Conservation (phyloP, 1,139 yeast species). For the Yamadazyma oceani region DNA sequence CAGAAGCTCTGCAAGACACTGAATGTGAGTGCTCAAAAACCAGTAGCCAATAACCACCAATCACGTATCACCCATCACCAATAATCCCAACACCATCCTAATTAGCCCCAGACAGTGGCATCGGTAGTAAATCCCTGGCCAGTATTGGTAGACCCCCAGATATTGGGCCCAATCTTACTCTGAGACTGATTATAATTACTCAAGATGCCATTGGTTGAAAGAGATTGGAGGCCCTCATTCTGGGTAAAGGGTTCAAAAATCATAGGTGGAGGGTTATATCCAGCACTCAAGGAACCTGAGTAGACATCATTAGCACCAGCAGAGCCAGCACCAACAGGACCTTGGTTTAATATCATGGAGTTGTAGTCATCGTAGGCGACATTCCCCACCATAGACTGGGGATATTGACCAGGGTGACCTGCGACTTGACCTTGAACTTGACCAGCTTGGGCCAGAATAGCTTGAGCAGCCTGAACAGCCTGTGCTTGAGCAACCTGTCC, state of each 20-base stretch:
- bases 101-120: slow-evolving; percentile 22
- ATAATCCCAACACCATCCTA: neutral
- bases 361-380: too few species aligned
- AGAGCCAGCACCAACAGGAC: neutral
- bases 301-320: neutral
- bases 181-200: slow-evolving; percentile 2
- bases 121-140: slow-evolving; percentile 12
- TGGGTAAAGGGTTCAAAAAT: slow-evolving; percentile 10
- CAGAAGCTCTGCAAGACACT: too few species aligned
- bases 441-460: neutral
- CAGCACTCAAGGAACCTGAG: neutral
- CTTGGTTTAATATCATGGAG: too few species aligned
- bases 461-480: too few species aligned
- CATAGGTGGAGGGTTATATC: slow-evolving; percentile 3
- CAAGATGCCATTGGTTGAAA: slow-evolving; percentile 3
- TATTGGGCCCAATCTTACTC: slow-evolving; percentile 7
- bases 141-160: slow-evolving; percentile 16
- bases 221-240: slow-evolving; percentile 1
- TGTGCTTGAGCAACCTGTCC: too few species aligned
- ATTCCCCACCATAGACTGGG: neutral
- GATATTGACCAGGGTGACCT: neutral
- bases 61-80: too few species aligned
- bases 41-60: too few species aligned
- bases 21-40: too few species aligned
- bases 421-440: neutral